Percentiles rank a stretch among this genome's conserved stretches.
Conservation (phyloP, 768 basidiomycete genomes). For the Cytidiella melzeri region DNA sequence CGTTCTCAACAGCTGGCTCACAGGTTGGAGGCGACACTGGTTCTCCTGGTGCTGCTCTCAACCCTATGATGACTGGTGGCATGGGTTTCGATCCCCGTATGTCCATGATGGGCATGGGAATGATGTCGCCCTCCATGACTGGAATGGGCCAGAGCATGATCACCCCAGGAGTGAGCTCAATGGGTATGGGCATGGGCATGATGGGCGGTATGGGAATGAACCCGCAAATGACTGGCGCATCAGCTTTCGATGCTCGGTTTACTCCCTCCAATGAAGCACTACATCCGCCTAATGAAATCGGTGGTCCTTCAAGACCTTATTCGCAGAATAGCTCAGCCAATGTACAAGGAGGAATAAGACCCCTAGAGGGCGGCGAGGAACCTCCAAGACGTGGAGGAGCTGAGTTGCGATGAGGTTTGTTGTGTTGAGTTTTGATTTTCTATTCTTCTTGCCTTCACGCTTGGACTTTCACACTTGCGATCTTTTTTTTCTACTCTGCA, state of each 20-base stretch:
- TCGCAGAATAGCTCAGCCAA: conserved; percentile 19
- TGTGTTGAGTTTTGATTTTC: neutral
- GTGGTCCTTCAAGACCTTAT: conserved; percentile 5
- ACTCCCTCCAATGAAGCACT: conserved; percentile 8
- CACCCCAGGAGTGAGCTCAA: conserved; percentile 34
- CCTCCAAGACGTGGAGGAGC: neutral
- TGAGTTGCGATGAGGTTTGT: neutral
- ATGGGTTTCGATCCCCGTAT: conserved; percentile 68
- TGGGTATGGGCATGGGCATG: conserved; percentile 17
- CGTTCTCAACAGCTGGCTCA: conserved; percentile 69
- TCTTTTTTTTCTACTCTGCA: neutral
- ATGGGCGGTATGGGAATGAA: conserved; percentile 13
- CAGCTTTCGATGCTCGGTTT: conserved; percentile 8
- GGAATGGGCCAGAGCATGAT: conserved; percentile 28
- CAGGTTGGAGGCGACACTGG: conserved; percentile 58
- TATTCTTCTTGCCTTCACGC: no score
- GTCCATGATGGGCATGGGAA: conserved; percentile 70
- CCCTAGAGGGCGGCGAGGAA: neutral
- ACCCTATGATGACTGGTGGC: conserved; percentile 48
- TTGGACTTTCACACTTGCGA: no score
- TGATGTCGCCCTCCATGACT: conserved; percentile 27
- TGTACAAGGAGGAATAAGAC: conserved; percentile 3
- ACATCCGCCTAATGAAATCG: conserved; percentile 1
- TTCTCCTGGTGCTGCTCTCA: conserved; percentile 31
- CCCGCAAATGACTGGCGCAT: conserved; percentile 14